Evolutionary conservation across 106 monocot genomes (phyloP), one percentile per base, ranked within the genome.

Genomic region (Amphibolis antarctica): DNA sequence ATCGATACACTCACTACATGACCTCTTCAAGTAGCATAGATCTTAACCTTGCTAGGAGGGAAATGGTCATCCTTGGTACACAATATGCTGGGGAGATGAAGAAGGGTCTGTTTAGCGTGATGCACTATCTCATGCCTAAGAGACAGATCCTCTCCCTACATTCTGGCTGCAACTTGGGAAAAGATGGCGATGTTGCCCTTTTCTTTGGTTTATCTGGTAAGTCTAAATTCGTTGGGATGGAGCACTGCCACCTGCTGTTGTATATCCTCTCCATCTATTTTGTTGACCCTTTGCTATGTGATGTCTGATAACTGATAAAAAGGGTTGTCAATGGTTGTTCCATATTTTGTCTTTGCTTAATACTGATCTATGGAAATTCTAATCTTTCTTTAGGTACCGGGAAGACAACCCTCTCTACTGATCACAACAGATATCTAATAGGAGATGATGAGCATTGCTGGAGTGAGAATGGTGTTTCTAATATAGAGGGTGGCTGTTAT

Each of bases 81-180:
- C 88, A 88, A 58, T 93, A 93, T 67, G 93, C 93, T 6, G 93
- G 93, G 60, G 93, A 93, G 93, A 93, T 93, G 93, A 93, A 93
- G 92, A 93, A 93, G 78, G 93, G 93, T 58, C 81, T 93, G 46
- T 93, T 93, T 76, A 75, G 93, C 67, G 85, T 93, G 55, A 93
- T 93, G 93, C 93, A 93, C 71, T 93, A 93, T 77, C 85, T 93
- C 71, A 93, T 93, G 93, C 93, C 93, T 59, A 85, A 81, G 65
- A 72, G 88, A 53, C 71, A 77, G 47, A 93, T 85, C 69, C 78
- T 93, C 44, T 83, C 88, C 66, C 66, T 93, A 62, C 93, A 93
- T 61, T 93, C 88, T 54, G 93, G 93, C 75, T 93, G 85, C 78
- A 93, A 93, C 65, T 77, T 93, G 88, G 93, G 88, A 73, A 85